Evolutionary conservation across 2,329 filamentous ascomycete species (phyloP).

Genomic region (Talaromyces atroroseus): DNA sequence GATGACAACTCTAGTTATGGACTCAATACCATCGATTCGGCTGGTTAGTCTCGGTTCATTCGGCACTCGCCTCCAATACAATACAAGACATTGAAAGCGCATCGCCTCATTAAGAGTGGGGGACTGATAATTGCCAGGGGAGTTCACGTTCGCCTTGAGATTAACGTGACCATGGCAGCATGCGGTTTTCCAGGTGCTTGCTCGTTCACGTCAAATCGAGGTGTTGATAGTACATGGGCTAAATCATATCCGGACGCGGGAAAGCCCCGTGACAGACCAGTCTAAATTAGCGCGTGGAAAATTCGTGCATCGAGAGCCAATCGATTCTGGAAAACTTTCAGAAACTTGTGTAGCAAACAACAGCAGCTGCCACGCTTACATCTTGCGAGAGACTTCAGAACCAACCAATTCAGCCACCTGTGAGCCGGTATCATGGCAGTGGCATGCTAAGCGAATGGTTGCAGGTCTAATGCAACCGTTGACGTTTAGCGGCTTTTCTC

Average conservation of each 20-base stretch:
- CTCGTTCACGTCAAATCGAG: neutral
- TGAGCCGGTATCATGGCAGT: conserved; percentile 14
- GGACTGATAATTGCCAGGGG: neutral
- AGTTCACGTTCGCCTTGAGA: neutral
- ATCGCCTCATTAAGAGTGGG: conserved; percentile 9
- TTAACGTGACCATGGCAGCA: conserved; percentile 32
- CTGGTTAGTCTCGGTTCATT: neutral
- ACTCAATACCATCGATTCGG: neutral
- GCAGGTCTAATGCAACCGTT: conserved; percentile 38
- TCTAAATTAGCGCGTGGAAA: conserved; percentile 29
- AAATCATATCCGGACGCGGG: conserved; percentile 36
- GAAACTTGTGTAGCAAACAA: conserved; percentile 22
- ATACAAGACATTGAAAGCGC: conserved; percentile 2
- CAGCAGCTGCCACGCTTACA: conserved; percentile 33
- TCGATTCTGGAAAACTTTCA: conserved; percentile 26
- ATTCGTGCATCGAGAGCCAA: conserved; percentile 35
- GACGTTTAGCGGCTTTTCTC: conserved; percentile 19
- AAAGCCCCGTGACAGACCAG: conserved; percentile 28
- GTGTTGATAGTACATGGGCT: conserved; percentile 22
- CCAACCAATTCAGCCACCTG: conserved; percentile 39
- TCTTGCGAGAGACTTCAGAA: conserved; percentile 33
- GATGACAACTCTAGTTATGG: conserved; percentile 18
- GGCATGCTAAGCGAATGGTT: conserved; percentile 54
- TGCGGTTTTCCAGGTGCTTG: conserved; percentile 20
- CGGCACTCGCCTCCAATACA: conserved; percentile 1